Conservation (phyloP, 2,329 filamentous ascomycete species). For the Aspergillus flavus region DNA sequence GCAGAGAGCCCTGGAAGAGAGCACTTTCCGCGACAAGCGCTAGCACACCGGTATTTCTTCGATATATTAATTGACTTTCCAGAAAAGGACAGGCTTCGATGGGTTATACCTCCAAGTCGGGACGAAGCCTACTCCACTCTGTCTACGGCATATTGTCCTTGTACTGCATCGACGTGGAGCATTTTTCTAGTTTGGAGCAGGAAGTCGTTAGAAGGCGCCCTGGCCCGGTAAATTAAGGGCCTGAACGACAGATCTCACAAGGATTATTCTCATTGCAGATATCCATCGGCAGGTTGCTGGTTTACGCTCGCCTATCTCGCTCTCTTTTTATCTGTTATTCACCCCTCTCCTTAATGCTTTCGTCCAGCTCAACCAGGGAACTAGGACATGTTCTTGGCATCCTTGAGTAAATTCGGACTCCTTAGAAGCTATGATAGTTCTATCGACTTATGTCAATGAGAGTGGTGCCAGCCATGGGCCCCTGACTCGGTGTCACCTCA, state of each 20-base stretch:
- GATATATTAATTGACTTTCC: constrained; percentile 5
- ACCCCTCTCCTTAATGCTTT: not conserved
- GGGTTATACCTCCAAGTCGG: not conserved
- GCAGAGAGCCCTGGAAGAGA: not conserved
- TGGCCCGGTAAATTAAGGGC: constrained; percentile 2
- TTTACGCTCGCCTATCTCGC: not conserved
- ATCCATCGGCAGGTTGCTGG: not conserved
- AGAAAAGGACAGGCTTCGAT: constrained; percentile 11
- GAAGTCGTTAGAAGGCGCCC: not conserved
- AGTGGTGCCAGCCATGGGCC: not conserved
- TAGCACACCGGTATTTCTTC: constrained; percentile 7
- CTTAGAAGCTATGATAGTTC: not conserved
- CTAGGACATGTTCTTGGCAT: not conserved
- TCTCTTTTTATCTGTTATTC: not conserved
- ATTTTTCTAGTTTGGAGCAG: constrained; percentile 10
- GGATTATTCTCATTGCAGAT: not conserved
- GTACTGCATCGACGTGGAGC: constrained; percentile 12
- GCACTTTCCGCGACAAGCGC: constrained; percentile 2
- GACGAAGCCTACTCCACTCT: not conserved
- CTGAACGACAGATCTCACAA: not conserved
- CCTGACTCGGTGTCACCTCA: constrained; percentile 5
- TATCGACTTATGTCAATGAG: not conserved
- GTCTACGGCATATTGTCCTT: constrained; percentile 4
- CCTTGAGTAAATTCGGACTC: not conserved
- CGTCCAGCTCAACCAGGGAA: not conserved